Evolutionary conservation across 768 basidiomycete species (phyloP).

Genomic region (Boletus rubropictus): DNA sequence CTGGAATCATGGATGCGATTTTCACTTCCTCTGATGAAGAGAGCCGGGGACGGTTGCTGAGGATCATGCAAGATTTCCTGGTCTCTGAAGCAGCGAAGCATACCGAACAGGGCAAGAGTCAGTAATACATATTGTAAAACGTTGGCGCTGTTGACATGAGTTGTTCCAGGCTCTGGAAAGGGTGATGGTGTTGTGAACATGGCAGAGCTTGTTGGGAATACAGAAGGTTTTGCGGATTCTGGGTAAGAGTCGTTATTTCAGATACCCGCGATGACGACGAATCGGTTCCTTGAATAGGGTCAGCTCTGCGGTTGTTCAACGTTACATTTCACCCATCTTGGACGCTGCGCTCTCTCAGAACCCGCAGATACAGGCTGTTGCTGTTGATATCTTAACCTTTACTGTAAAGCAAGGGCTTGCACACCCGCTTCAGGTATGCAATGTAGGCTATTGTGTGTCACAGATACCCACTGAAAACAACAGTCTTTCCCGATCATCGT

Average conservation of each 20-base stretch:
- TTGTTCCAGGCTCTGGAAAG: slow-evolving; percentile 15
- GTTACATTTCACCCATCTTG: slow-evolving; percentile 79
- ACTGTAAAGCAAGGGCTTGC: slow-evolving; percentile 94
- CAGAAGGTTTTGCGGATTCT: slow-evolving; percentile 93
- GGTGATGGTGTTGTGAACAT: slow-evolving; percentile 61
- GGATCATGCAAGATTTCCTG: slow-evolving; percentile 90
- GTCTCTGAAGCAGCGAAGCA: slow-evolving; percentile 78
- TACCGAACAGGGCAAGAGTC: slow-evolving; percentile 64
- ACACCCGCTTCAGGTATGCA: slow-evolving; percentile 79
- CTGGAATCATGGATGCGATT: slow-evolving; percentile 83
- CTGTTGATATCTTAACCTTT: slow-evolving; percentile 87
- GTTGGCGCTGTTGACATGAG: background rate
- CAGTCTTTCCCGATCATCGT: slow-evolving; percentile 90
- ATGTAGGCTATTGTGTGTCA: background rate
- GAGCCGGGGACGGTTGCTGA: slow-evolving; percentile 64
- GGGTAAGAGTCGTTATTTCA: slow-evolving; percentile 54
- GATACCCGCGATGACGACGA: background rate
- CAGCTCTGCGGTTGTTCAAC: slow-evolving; percentile 90
- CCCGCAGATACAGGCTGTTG: slow-evolving; percentile 67
- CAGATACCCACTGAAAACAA: background rate
- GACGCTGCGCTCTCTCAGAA: slow-evolving; percentile 72
- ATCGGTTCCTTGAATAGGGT: slow-evolving; percentile 48
- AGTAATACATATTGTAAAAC: background rate
- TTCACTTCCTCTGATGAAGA: slow-evolving; percentile 74
- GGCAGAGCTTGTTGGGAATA: slow-evolving; percentile 92